Evolutionary conservation across 164 flowering plant genomes (phyloP), one percentile per base, ranked within the genome.

Genomic region (Vitis rupestris): DNA sequence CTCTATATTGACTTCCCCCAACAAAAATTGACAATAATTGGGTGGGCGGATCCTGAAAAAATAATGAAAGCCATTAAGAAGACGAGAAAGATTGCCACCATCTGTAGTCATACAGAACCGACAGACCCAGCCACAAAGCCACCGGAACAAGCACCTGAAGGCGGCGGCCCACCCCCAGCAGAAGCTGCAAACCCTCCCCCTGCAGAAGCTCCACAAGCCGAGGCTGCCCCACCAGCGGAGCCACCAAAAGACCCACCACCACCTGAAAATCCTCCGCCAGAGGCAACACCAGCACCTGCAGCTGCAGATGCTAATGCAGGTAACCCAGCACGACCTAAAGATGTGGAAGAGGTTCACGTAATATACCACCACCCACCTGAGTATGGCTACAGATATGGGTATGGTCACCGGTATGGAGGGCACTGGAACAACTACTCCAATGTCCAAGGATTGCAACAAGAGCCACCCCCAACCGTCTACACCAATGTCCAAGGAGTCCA

Each of bases 41-140:
- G 97, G 59, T 88, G 90, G 94, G 94, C 89, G 4, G 97, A 94
- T 61, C 97, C 92, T 11, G 91, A 91, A 58, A 86, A 74, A 66
- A 85, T 94, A 63, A 66, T 92, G 61, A 90, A 86, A 72, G 97
- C 99, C 58, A 88, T 94, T 31, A 89, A 81, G 80, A 92, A 89
- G 74, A 85, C 90, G 12, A 89, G 93, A 75, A 94, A 92, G 80
- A 75, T 57, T 51, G 97, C 96, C 72, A 86, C 90, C 55, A 85
- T 92, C 16, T 92, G 97, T 68, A 71, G 88, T 53, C 92, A 90
- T 69, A 63, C 73, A 3, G 91, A 87, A 71, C 73, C 74, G 60
- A 14, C 79, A 17, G 82, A 80, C 7, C 78, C 78, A 37, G 67
- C 77, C 29, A 44, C 70, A 3, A 82, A 63, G 61, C 79, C 84